Evolutionary conservation across 441 rosid species (phyloP), one percentile per base, ranked within the genome.

Genomic region (Adansonia gregorii): DNA sequence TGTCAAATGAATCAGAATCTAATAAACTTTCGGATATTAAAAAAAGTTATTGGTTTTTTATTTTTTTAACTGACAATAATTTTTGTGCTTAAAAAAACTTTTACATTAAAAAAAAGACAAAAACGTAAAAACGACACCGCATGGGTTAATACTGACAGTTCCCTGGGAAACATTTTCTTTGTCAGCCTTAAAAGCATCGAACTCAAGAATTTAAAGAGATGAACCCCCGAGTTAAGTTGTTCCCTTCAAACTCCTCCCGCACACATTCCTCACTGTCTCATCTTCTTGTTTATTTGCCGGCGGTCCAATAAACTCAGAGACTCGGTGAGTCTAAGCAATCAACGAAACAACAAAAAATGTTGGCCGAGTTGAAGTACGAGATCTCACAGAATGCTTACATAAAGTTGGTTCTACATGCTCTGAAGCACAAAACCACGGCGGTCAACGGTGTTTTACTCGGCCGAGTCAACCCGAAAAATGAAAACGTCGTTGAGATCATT

Each of bases 361-460:
- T 81, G 4, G 88, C 86, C 46, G 90, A 89, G 70, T 68, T 83
- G 56, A 88, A 75, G 73, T 95, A 92, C 81, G 94, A 92, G 86
- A 78, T 96, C 77, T 87, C 95, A 0, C 99, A 96, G 80, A 85
- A 88, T 73, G 97, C 99, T 0, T 96, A 93, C 88, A 89, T 94
- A 59, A 94, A 94, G 85, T 89, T 93, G 46, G 92, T 92, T 11
- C 92, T 96, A 19, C 98, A 96, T 83, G 87, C 98, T 15, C 85
- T 91, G 17, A 95, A 91, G 79, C 96, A 93, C 89, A 86, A 84
- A 70, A 82, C 94, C 51, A 61, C 93, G 81, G 90, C 98, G 73
- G 98, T 94, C 89, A 92, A 96, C 84, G 97, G 97, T 70, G 83
- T 96, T 79, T 80, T 96, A 66, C 60, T 96, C 67, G 98, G 98